A percentile compares a stretch with the other conserved stretches of the same genome.
Evolutionary conservation across 2,329 filamentous ascomycete genomes (phyloP).

Genomic region (Neopestalotiopsis sp.): DNA sequence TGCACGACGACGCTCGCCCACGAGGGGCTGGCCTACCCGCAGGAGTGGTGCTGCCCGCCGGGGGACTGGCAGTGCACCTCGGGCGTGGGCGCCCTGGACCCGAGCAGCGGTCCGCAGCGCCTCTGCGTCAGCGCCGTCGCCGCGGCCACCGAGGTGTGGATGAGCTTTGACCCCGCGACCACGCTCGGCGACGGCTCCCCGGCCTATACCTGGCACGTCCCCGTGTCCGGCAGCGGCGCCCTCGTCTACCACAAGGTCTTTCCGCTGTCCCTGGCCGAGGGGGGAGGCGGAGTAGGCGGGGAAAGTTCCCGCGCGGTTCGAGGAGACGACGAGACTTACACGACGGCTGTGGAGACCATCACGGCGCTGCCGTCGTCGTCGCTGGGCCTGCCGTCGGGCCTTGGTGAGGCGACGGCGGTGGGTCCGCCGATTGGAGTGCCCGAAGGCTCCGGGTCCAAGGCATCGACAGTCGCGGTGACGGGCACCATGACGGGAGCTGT

Average conservation of each 20-base stretch:
- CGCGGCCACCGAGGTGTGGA: constrained; percentile 12
- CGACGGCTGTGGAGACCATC: no score
- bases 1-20: constrained; percentile 18
- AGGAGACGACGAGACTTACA: background rate
- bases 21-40: background rate
- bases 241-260: constrained; percentile 18
- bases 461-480: background rate
- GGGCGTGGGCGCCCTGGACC: background rate
- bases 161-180: constrained; percentile 12
- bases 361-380: background rate
- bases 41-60: constrained; percentile 18
- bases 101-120: background rate
- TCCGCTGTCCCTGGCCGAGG: constrained; percentile 4
- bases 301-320: background rate
- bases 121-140: constrained; percentile 8
- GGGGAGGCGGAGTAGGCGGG: background rate
- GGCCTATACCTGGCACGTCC: background rate
- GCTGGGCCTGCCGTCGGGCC: background rate
- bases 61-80: constrained; percentile 9
- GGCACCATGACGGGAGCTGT: background rate
- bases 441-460: background rate
- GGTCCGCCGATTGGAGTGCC: background rate
- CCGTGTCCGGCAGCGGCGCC: constrained; percentile 6
- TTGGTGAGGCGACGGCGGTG: background rate
- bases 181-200: background rate